phyloP scores from a whole-genome alignment of 495 filamentous ascomycete species.

The Talaromyces stipitatus region DNA sequence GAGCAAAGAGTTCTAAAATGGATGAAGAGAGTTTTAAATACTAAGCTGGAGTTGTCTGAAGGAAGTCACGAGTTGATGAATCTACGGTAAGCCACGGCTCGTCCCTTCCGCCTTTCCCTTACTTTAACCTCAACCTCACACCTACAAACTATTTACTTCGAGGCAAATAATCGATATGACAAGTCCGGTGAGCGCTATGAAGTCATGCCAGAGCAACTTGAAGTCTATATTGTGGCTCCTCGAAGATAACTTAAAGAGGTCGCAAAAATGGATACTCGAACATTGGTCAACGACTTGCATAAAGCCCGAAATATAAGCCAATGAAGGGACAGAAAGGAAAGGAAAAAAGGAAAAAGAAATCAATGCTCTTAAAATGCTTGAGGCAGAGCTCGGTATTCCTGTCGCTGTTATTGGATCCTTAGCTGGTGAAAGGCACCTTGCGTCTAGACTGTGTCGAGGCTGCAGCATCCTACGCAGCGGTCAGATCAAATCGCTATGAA shows the following conservation, averaged over 20 bases:
- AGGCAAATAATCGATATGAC: not conserved
- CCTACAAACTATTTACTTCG: not conserved
- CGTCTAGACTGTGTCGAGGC: not conserved
- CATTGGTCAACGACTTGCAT: not conserved
- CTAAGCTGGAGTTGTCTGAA: not conserved
- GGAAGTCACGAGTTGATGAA: not conserved
- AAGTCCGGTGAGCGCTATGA: not conserved
- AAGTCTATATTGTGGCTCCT: not conserved
- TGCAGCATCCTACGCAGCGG: not conserved
- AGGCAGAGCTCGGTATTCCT: not conserved
- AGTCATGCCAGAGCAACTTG: not conserved
- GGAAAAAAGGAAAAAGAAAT: not conserved
- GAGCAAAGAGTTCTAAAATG: not conserved
- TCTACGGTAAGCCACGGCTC: not conserved
- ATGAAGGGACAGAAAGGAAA: not conserved
- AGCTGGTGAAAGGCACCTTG: not conserved
- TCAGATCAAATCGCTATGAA: not conserved
- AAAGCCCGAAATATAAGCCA: not conserved
- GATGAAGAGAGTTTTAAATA: not conserved
- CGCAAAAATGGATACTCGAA: not conserved
- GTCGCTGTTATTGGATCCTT: not conserved
- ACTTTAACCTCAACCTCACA: not conserved
- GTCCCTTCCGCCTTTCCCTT: not conserved
- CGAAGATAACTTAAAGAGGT: not conserved
- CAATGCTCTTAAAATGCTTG: not conserved